A percentile compares a stretch with the other conserved stretches of the same genome.
Evolutionary conservation across 495 filamentous ascomycete genomes (phyloP).

Genomic region (Evansstolkia leycettana): DNA sequence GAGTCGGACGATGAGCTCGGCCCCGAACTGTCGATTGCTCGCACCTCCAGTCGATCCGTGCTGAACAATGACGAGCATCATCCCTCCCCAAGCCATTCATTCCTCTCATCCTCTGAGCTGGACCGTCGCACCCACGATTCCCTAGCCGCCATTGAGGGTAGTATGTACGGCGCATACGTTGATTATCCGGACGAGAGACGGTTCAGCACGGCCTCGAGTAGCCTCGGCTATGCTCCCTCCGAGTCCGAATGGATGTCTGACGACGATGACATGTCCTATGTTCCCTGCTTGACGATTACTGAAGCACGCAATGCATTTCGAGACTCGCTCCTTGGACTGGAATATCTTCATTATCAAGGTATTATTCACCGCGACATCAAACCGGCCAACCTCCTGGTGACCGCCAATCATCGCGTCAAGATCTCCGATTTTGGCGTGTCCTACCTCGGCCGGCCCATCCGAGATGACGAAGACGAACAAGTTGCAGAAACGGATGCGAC

Average conservation of each 20-base stretch:
- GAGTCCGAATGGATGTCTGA: conserved; percentile 37
- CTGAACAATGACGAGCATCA: conserved; percentile 16
- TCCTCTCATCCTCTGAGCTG: conserved; percentile 29
- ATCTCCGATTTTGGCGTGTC: conserved; percentile 99
- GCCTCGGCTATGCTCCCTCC: conserved; percentile 43
- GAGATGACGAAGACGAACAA: conserved; percentile 66
- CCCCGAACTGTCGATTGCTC: conserved; percentile 22
- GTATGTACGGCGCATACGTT: conserved; percentile 60
- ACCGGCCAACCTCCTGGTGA: conserved; percentile 90
- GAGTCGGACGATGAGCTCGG: conserved; percentile 43
- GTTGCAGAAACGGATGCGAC: conserved; percentile 72
- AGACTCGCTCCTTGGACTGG: conserved; percentile 85
- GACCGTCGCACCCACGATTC: conserved; percentile 35
- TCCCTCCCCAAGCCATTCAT: conserved; percentile 30
- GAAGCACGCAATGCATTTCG: conserved; percentile 80
- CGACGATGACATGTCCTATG: conserved; percentile 76
- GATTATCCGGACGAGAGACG: conserved; percentile 39
- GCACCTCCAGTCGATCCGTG: conserved; percentile 23
- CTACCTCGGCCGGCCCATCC: conserved; percentile 77
- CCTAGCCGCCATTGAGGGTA: conserved; percentile 52
- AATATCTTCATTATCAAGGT: conserved; percentile 93
- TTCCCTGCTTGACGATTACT: conserved; percentile 79
- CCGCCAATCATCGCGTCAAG: conserved; percentile 74
- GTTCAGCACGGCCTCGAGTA: conserved; percentile 35
- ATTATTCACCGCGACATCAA: conserved; percentile 99